phyloP scores from a whole-genome alignment of 2,329 filamentous ascomycete species.

The Chrysoporthe cubensis region DNA sequence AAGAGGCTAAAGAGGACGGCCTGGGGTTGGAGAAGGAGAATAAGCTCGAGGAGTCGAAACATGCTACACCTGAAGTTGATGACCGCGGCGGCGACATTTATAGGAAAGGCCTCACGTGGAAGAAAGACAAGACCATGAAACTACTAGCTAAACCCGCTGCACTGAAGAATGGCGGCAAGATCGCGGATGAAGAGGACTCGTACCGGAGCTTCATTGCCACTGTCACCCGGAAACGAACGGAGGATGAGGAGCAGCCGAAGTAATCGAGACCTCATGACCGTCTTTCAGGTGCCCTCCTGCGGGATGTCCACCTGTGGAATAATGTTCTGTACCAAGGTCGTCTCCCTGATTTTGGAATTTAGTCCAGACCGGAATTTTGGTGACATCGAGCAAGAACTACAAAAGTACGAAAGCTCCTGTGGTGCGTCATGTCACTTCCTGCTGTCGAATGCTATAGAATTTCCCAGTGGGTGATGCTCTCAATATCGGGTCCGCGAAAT shows the following conservation, averaged over 20 bases:
- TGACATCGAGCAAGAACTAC: not conserved
- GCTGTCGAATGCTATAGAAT: not conserved
- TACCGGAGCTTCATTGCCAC: conserved; percentile 29
- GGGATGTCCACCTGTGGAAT: not conserved
- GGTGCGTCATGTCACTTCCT: not conserved
- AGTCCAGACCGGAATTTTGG: not conserved
- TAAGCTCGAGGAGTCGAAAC: conserved; percentile 24
- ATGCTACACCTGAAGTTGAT: conserved; percentile 35
- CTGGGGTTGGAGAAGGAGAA: conserved; percentile 33
- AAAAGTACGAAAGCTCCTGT: not conserved
- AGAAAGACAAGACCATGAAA: conserved; percentile 28
- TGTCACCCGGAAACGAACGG: conserved; percentile 25
- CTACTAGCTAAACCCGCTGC: conserved; percentile 16
- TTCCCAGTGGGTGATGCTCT: not conserved
- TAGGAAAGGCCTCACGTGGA: conserved; percentile 27
- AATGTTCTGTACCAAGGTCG: not conserved
- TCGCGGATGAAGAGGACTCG: conserved; percentile 23
- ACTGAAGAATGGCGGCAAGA: conserved; percentile 16
- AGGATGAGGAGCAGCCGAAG: conserved; percentile 12
- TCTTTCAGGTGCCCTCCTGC: not conserved
- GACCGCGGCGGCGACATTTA: conserved; percentile 13
- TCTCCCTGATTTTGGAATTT: not conserved
- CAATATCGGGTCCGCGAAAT: not conserved
- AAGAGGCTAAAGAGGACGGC: conserved; percentile 40
- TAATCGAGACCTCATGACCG: not conserved